Evolutionary conservation across 2,329 filamentous ascomycete genomes (phyloP).

Genomic region (Ophiosphaerella herpotricha): DNA sequence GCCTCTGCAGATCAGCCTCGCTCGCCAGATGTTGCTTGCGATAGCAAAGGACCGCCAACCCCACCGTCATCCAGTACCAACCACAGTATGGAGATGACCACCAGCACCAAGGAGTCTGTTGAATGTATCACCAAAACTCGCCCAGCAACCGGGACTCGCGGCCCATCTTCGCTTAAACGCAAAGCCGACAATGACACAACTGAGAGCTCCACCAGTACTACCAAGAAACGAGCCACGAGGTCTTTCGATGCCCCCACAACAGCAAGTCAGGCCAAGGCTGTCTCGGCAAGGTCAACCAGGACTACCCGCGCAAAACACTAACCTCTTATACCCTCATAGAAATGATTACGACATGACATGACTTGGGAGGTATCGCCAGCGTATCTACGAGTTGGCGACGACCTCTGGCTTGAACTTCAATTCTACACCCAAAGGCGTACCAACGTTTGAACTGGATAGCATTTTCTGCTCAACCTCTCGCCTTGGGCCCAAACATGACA

Average conservation of each 20-base stretch:
- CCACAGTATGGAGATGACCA: constrained; percentile 12
- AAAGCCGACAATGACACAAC: constrained; percentile 28
- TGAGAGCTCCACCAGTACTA: constrained; percentile 15
- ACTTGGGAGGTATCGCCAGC: no score
- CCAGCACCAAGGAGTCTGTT: constrained; percentile 6
- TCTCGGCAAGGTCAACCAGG: constrained; percentile 22
- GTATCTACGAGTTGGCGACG: no score
- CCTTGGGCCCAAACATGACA: no score
- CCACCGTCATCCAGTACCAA: constrained; percentile 29
- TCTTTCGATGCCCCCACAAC: constrained; percentile 45
- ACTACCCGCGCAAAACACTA: constrained; percentile 4
- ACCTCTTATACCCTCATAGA: not conserved
- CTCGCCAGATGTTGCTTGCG: constrained; percentile 10
- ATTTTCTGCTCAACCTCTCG: no score
- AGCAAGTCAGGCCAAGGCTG: constrained; percentile 36
- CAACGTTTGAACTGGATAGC: no score
- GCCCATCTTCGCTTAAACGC: constrained; percentile 36
- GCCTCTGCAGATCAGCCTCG: constrained; percentile 8
- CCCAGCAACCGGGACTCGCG: constrained; percentile 3
- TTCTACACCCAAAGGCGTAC: no score
- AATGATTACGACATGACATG: no score
- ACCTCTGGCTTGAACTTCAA: no score
- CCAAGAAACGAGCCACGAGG: constrained; percentile 37
- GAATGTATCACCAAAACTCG: constrained; percentile 8
- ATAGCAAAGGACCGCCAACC: constrained; percentile 22